These are phyloP conservation scores for Globisporangium recalcitrans DNA, from an alignment of 352 stramenopile genomes.

Conservation along the genomic window DNA sequence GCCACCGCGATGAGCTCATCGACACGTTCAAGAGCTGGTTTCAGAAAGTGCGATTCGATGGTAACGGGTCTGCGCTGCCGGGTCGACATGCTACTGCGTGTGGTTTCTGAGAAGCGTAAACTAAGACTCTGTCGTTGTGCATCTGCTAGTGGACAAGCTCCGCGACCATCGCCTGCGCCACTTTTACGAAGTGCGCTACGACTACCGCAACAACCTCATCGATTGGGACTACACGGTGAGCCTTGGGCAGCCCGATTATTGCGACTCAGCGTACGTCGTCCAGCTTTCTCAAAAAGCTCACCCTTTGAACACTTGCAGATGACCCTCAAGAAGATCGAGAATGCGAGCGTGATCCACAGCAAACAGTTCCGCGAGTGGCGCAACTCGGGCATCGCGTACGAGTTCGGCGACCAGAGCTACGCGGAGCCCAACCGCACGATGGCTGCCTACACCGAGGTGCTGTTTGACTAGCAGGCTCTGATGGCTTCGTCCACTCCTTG, in stretches of 20 bases:
- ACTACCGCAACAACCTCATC: constrained; percentile 89
- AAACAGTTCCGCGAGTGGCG: constrained; percentile 90
- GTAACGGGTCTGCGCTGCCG: constrained; percentile 26
- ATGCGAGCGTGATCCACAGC: constrained; percentile 91
- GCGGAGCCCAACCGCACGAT: constrained; percentile 88
- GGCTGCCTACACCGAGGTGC: constrained; percentile 81
- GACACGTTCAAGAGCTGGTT: constrained; percentile 83
- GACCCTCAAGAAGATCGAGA: constrained; percentile 75
- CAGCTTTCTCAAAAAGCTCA: neutral
- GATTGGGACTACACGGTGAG: constrained; percentile 94
- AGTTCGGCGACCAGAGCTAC: constrained; percentile 93
- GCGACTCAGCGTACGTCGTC: neutral
- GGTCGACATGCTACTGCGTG: too few species aligned
- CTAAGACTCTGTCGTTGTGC: neutral
- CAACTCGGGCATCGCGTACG: constrained; percentile 90
- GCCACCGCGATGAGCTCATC: constrained; percentile 85
- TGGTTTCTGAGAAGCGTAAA: too few species aligned
- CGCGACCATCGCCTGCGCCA: constrained; percentile 85
- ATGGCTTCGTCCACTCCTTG: too few species aligned
- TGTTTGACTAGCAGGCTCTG: neutral
- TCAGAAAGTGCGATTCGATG: constrained; percentile 64
- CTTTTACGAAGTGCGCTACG: constrained; percentile 91
- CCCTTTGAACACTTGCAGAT: constrained; percentile 34
- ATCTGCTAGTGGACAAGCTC: constrained; percentile 48
- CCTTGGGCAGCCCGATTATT: neutral